phyloP scores from a whole-genome alignment of 441 rosid species.

The Pelargonium australe region DNA sequence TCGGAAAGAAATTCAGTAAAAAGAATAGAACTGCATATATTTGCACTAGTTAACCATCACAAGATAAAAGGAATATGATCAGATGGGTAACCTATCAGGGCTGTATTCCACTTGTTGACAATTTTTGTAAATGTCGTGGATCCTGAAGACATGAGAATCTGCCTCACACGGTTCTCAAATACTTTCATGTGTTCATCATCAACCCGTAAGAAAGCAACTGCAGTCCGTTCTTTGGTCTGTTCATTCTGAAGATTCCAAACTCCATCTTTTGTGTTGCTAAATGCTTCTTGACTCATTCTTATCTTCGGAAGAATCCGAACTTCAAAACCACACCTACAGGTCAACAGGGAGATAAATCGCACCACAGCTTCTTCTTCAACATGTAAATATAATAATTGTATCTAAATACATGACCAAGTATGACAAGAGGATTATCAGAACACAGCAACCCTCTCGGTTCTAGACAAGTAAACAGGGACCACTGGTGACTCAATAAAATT shows the following conservation, averaged over 20 bases:
- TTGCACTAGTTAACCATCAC: not conserved
- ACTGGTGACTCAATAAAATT: no score
- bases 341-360: not conserved
- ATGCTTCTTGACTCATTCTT: constrained; percentile 99
- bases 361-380: no score
- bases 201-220: constrained; percentile 92
- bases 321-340: constrained; percentile 88
- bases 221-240: constrained; percentile 97
- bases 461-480: no score
- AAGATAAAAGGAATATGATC: not conserved
- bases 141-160: constrained; percentile 98
- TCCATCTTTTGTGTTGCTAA: constrained; percentile 93
- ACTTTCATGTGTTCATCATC: constrained; percentile 99
- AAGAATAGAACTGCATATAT: not conserved
- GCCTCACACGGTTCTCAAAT: constrained; percentile 98
- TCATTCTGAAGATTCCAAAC: constrained; percentile 99
- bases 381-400: not conserved
- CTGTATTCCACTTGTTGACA: constrained; percentile 98
- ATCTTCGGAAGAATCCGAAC: constrained; percentile 97
- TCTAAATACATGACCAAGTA: no score
- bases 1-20: constrained; percentile 9
- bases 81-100: constrained; percentile 60
- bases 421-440: no score
- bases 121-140: constrained; percentile 97
- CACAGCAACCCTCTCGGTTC: no score